Evolutionary conservation across 2,329 filamentous ascomycete genomes (phyloP).

Genomic region (Epichloe gansuensis): DNA sequence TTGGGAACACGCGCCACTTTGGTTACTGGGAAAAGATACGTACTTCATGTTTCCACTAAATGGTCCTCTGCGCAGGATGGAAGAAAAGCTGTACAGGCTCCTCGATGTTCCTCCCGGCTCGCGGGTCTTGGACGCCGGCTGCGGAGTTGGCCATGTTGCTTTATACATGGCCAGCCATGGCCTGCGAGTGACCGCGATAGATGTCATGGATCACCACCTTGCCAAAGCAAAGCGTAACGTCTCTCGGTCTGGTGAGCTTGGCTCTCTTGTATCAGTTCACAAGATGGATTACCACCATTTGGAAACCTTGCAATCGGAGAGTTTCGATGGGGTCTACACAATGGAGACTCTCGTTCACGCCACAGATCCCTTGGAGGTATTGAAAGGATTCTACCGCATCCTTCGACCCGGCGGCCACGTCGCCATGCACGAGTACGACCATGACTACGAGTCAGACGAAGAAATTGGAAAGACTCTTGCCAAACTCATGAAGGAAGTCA

Average conservation of each 20-base stretch:
- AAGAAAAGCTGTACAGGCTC: conserved; percentile 30
- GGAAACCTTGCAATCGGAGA: conserved; percentile 22
- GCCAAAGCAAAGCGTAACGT: conserved; percentile 30
- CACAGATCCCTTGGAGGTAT: conserved; percentile 30
- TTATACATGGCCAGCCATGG: conserved; percentile 31
- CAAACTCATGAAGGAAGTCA: conserved; percentile 24
- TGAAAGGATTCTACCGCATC: conserved; percentile 34
- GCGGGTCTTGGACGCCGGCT: conserved; percentile 39
- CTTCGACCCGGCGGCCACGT: conserved; percentile 35
- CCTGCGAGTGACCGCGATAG: conserved; percentile 32
- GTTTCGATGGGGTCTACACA: conserved; percentile 40
- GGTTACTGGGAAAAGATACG: conserved; percentile 33
- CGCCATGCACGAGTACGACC: conserved; percentile 35
- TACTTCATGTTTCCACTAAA: conserved; percentile 36
- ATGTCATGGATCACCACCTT: conserved; percentile 36
- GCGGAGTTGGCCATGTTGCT: conserved; percentile 37
- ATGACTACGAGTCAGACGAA: conserved; percentile 19
- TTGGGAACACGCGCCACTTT: conserved; percentile 39
- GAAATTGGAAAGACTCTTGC: conserved; percentile 15
- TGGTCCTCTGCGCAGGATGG: conserved; percentile 33
- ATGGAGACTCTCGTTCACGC: conserved; percentile 46
- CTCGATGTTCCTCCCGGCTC: conserved; percentile 27
- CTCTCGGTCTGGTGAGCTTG: conserved; percentile 17
- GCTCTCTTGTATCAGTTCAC: conserved; percentile 24
- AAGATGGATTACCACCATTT: conserved; percentile 41